Evolutionary conservation across 169 alveolate species (phyloP), one percentile per base, ranked within the genome.

Genomic region (Cryptosporidium bovis): DNA sequence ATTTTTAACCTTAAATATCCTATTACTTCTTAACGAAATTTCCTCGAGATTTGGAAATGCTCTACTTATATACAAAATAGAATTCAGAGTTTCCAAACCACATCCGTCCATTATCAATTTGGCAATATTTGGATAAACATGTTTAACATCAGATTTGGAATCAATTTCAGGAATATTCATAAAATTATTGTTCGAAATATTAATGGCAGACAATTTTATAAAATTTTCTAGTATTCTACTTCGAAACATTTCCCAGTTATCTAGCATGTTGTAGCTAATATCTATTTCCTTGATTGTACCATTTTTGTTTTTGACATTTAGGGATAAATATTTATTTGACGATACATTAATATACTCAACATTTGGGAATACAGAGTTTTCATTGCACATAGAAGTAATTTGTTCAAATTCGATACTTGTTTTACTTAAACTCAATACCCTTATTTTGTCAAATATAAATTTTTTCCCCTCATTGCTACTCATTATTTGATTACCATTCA

Each of bases 11-110:
- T 12, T 34, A 20, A 77, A 5, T 18, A 77, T 12, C 20, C n/a
- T 29, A 29, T 60, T 77, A 4, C 20, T 62, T 62, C 71, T 77
- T 20, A 77, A 10, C 7, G 77, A 77, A 40, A 77, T 12, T 18
- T 77, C 58, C n/a, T 77, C 51, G 8, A 77, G 50, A 40, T 77
- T 77, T 13, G 87, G 87, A 40, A 77, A 77, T 20, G 24, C 31
- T 36, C 44, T 62, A 13, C 87, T 56, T 16, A 77, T 31, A 27
- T 77, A 56, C 31, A 60, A 31, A 18, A 77, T 77, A 58, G 87
- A 46, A 36, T 48, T 62, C 65, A 56, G 51, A 4, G 44, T 66
- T 1, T 29, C 5, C 36, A 77, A 20, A 2, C 64, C 64, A 18
- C 87, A 77, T 40, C 58, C 44, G 5, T 77, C 87, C 18, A 77